Evolutionary conservation across 192 early-diverging fungal species (phyloP), one percentile per base, ranked within the genome.

Genomic region (Backusella australiensis): DNA sequence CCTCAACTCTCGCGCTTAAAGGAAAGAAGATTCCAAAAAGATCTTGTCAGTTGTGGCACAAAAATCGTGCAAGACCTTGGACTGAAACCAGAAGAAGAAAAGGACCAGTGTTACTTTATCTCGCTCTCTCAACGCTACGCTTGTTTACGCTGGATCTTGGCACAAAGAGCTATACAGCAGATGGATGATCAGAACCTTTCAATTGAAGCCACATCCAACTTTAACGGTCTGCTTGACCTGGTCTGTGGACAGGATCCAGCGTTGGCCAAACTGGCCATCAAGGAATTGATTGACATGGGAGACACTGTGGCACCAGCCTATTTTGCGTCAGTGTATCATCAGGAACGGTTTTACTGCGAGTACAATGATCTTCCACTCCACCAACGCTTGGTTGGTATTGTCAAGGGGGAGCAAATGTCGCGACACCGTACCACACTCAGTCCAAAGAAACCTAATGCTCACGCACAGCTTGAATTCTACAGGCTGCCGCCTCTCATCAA

Each of bases 341-440:
- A 81, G 66, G 26, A 66, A 34, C 29, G 23, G 0, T 81, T 81
- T 46, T 74, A 71, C 6, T 35, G 39, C n/a, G 32, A 38, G 6
- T 81, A 81, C 34, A 69, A 72, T 44, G n/a, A 68, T 0, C 41
- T 78, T 15, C 76, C 72, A 4, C 41, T 72, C 4, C n/a, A 39
- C 4, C 38, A 78, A 29, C 80, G 80, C 21, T 7, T 77, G 46
- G 34, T 78, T 15, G 76, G 80, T 29, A 38, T 52, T 11, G 63
- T 81, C 8, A 71, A 74, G 17, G 80, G 80, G 29, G 80, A 81
- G 41, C 80, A 81, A 71, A 75, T 67, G 19, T 81, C 80, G 2
- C 26, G 70, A 23, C 74, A 75, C 65, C 67, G 74, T 6, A 75
- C 69, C 41, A 35, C 44, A 44, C 56, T 71, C 63, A 36, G 69